Evolutionary conservation across 352 stramenopile genomes (phyloP), one percentile per base, ranked within the genome.

Genomic region (Pythium graminicola): DNA sequence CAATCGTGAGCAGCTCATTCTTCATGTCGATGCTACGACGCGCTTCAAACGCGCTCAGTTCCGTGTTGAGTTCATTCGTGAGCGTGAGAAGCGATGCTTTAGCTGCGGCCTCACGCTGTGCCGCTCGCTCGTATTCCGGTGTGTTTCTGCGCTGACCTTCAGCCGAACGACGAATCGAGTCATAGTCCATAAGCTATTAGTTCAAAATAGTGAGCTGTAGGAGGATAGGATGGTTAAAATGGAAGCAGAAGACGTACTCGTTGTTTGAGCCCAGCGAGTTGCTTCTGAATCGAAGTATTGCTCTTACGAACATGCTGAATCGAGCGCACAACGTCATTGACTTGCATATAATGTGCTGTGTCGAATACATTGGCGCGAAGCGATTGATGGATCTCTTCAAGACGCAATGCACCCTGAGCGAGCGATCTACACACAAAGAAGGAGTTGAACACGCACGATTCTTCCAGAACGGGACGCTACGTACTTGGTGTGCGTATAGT

Each of bases 1-100:
- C 69, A 33, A 91, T 67, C 1, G 77, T 81, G 38, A 89, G 75
- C 29, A 91, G 64, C 44, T 91, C 77, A 60, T 91, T 89, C 61
- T 83, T 84, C 50, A 91, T 74, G 50, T 86, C 75, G 20, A 69
- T 59, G 45, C 79, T 67, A 26, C 81, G 75, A 28, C 74, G 73
- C 33, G 64, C 48, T 29, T 91, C 76, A 9, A 91, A 64, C 3
- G 68, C 70, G 40, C 72, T 82, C 47, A 91, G 66, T 45, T 86
- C 76, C 14, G 43, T 49, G 53, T 91, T 83, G 41, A 91, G 76
- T 29, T 73, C 77, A 59, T 72, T 75, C 28, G 77, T 84, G 8
- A 82, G 60, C 7, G 57, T 27, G 6, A 81, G 65, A 14, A 91
- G 61, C 16, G 70, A 65, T 6, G 69, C 57, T 27, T 85, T 72